A percentile compares a stretch with the other conserved stretches of the same genome.
These are phyloP conservation scores for Phytophthora multivora DNA, from an alignment of 352 stramenopile species.

Conservation along the genomic window DNA sequence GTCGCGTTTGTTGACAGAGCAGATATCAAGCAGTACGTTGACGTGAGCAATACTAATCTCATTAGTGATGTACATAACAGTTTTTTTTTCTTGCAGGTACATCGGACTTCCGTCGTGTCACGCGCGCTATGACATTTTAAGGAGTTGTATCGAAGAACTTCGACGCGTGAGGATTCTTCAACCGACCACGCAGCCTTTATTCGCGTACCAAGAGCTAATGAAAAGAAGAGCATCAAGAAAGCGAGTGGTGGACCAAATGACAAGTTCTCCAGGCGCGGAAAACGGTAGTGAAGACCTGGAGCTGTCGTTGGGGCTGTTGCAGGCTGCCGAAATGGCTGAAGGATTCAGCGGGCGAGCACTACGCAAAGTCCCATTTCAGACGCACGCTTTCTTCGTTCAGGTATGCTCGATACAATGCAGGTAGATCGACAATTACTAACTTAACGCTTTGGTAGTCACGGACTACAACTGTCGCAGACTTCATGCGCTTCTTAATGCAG, in stretches of 20 bases:
- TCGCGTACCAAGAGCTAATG: conserved; percentile 34
- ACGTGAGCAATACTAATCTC: background rate
- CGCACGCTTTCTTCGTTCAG: conserved; percentile 73
- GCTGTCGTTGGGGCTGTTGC: conserved; percentile 42
- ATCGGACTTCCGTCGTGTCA: conserved; percentile 63
- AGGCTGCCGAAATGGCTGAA: conserved; percentile 51
- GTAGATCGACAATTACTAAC: conserved; percentile 7
- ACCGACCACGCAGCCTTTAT: conserved; percentile 15
- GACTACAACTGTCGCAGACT: conserved; percentile 22
- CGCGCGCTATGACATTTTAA: conserved; percentile 86
- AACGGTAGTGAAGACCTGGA: conserved; percentile 19
- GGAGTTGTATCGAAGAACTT: conserved; percentile 85
- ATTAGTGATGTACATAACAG: background rate
- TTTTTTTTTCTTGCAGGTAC: conserved; percentile 38
- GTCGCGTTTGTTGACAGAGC: conserved; percentile 92
- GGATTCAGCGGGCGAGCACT: conserved; percentile 78
- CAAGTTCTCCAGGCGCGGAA: conserved; percentile 2
- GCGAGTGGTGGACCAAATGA: conserved; percentile 49
- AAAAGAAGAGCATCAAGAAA: conserved; percentile 38
- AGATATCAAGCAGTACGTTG: conserved; percentile 91
- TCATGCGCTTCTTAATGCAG: conserved; percentile 33
- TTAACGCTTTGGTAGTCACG: conserved; percentile 15
- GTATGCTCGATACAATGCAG: conserved; percentile 21
- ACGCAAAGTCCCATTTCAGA: conserved; percentile 88
- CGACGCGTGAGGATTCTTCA: conserved; percentile 70